phyloP scores from a whole-genome alignment of 2,329 filamentous ascomycete species.

The Aspergillus fumigatiaffinis region DNA sequence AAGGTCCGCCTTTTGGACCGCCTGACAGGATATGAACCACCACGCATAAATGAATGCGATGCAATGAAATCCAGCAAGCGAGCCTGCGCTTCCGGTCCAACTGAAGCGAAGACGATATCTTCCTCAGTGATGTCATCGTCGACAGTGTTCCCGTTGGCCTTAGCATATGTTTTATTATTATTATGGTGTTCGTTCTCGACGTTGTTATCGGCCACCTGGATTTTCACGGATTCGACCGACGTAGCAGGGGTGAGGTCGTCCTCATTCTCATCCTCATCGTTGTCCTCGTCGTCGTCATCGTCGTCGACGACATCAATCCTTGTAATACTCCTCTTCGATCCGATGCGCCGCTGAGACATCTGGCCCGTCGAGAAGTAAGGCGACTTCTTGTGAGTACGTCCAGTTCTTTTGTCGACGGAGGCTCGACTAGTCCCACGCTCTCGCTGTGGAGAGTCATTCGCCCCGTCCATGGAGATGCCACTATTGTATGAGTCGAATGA shows the following conservation, averaged over 20 bases:
- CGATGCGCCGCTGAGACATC: background rate
- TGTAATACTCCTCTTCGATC: constrained; percentile 2
- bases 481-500: constrained; percentile 12
- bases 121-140: constrained; percentile 10
- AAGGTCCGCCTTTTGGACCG: constrained; percentile 19
- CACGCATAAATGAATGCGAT: constrained; percentile 16
- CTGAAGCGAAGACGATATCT: constrained; percentile 12
- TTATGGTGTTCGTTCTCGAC: background rate
- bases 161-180: background rate
- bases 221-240: background rate
- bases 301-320: constrained; percentile 1
- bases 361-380: constrained; percentile 6
- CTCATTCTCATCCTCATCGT: background rate
- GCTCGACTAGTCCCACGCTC: background rate
- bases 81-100: constrained; percentile 4
- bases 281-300: background rate
- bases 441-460: background rate
- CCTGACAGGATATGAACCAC: constrained; percentile 11
- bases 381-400: background rate
- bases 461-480: background rate
- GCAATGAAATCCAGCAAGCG: constrained; percentile 15
- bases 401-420: background rate
- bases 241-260: background rate
- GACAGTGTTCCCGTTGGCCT: background rate
- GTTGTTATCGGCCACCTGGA: background rate